These are phyloP conservation scores for Aspergillus olivimuriae DNA, from an alignment of 495 filamentous ascomycete species.

Conservation along the genomic window DNA sequence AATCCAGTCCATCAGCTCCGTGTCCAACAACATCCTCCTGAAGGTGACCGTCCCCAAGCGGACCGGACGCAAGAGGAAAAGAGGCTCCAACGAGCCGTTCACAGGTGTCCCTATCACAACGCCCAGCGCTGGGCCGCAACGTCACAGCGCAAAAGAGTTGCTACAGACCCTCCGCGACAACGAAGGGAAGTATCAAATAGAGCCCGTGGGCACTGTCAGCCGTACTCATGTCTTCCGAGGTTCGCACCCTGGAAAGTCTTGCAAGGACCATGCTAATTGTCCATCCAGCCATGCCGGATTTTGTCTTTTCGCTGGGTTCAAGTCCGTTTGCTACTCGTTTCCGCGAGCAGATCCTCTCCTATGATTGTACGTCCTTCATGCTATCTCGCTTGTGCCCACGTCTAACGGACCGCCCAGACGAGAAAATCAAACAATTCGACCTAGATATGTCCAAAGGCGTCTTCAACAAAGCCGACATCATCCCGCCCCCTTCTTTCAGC, in stretches of 20 bases:
- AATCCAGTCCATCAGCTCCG: conserved; percentile 60
- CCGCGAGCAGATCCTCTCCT: conserved; percentile 55
- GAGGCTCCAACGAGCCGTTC: conserved; percentile 64
- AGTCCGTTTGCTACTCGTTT: conserved; percentile 61
- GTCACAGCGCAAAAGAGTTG: conserved; percentile 36
- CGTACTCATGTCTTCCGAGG: conserved; percentile 84
- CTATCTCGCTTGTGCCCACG: not conserved
- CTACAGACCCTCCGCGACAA: conserved; percentile 68
- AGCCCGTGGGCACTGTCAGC: conserved; percentile 65
- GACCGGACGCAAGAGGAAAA: conserved; percentile 77
- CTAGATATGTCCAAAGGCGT: conserved; percentile 58
- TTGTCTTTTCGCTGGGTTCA: conserved; percentile 60
- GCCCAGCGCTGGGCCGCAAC: conserved; percentile 8
- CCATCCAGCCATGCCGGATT: conserved; percentile 56
- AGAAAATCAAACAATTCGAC: conserved; percentile 67
- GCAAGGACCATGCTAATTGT: conserved; percentile 1
- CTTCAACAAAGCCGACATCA: conserved; percentile 56
- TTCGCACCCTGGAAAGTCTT: too few relatives aligned
- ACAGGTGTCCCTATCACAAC: conserved; percentile 14
- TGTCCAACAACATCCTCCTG: conserved; percentile 74
- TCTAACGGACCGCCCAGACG: conserved; percentile 40
- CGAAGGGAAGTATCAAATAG: conserved; percentile 57
- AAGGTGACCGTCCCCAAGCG: conserved; percentile 82
- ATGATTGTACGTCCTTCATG: conserved; percentile 47
- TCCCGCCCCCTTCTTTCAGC: conserved; percentile 73